Evolutionary conservation across 257 asterid species (phyloP), one percentile per base, ranked within the genome.

Genomic region (Linaria vulgaris): DNA sequence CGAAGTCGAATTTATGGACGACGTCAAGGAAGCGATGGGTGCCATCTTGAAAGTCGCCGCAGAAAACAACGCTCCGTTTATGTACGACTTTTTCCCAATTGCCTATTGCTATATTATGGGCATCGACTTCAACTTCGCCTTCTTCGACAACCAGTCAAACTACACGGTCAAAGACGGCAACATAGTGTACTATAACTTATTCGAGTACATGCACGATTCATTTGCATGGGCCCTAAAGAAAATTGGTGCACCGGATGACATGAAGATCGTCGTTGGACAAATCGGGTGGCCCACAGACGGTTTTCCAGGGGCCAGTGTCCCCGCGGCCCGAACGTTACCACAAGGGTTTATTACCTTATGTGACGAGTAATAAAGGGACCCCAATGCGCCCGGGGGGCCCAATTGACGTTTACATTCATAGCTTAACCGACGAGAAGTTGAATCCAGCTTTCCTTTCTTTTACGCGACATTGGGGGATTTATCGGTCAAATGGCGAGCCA

Each of bases 201-300:
- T 84, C 3, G 95, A 82, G 21, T 79, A 78, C 0, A 56, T 76
- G 15, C 61, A 73, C 7, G 95, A 87, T 21, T 70, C 81, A 0
- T 56, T 71, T 17, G 74, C 74, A 0, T 68, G 71, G 63, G 82
- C 90, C 0, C 5, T 87, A 14, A 58, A 10, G 1, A 87, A 84
- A 50, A 71, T 68, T 0, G 90, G 86, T 1, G 41, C 41, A 9
- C 50, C 56, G 11, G 52, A 74, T 0, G 13, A 69, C 20, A 3
- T 80, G 61, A 41, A 53, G 21, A 63, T 87, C 9, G 50, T 63
- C 27, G 70, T 84, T 0, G 77, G 80, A n/a, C 73, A 76, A 45
- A 70, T 87, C 15, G 92, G 95, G 9, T 87, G 92, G 89, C 91
- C 95, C 1, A 83, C 95, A 0, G 88, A 81, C 12, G 86, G 87